phyloP scores from a whole-genome alignment of 1,139 yeast species.

The Hanseniaspora sp. region DNA sequence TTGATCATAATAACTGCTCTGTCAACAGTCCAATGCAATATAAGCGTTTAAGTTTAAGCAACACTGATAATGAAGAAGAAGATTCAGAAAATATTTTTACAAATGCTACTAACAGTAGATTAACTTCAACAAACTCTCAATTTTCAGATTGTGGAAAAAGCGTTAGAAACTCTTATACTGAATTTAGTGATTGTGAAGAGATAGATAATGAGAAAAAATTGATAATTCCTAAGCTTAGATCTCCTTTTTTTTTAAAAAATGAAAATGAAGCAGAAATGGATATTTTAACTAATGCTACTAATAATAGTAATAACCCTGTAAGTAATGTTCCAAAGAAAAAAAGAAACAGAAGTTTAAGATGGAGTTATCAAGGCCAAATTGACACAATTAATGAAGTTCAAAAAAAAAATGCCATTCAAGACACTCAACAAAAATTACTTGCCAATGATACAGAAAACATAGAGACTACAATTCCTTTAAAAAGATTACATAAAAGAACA shows the following conservation, averaged over 20 bases:
- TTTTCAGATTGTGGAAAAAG: conserved; percentile 4
- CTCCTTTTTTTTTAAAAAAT: neutral
- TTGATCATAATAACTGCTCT: neutral
- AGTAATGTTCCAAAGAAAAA: neutral
- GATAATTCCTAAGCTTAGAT: conserved; percentile 9
- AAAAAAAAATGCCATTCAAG: conserved; percentile 5
- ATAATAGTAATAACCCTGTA: neutral
- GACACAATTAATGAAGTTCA: conserved; percentile 11
- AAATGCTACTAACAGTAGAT: neutral
- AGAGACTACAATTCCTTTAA: neutral
- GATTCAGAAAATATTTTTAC: neutral
- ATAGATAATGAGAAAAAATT: neutral
- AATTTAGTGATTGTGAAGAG: neutral
- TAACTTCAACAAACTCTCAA: conserved; percentile 10
- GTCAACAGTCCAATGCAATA: conserved; percentile 13
- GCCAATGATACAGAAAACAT: neutral
- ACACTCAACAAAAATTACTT: conserved; percentile 4
- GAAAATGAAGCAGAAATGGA: neutral
- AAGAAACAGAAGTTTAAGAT: conserved; percentile 15
- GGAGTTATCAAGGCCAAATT: conserved; percentile 15
- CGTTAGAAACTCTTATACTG: neutral
- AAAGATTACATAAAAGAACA: conserved; percentile 9
- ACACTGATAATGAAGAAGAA: neutral
- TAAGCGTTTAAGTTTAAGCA: neutral
- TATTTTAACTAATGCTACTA: neutral